These are phyloP conservation scores for Casuarina cunninghamiana DNA, from an alignment of 306 rosid species.

Conservation along the genomic window DNA sequence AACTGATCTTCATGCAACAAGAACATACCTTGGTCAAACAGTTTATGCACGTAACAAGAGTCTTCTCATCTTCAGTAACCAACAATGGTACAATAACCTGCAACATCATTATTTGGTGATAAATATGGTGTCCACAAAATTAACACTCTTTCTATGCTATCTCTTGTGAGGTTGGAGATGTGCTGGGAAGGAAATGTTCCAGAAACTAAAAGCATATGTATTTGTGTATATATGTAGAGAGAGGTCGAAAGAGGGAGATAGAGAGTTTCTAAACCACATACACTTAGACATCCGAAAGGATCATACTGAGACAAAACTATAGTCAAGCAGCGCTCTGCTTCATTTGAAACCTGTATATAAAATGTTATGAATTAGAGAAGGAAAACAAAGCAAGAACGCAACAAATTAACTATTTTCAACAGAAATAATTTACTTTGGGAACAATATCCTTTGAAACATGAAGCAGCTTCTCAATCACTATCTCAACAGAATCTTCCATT, in stretches of 20 bases:
- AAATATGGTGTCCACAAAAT: constrained; percentile 19
- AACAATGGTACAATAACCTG: constrained; percentile 91
- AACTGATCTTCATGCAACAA: background rate
- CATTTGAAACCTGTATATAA: constrained; percentile 73
- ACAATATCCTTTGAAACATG: constrained; percentile 71
- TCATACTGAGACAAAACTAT: constrained; percentile 74
- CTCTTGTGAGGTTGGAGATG: background rate
- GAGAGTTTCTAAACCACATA: constrained; percentile 36
- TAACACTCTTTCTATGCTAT: background rate
- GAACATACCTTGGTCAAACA: constrained; percentile 83
- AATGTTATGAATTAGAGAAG: constrained; percentile 22
- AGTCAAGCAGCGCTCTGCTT: constrained; percentile 93
- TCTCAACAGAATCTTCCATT: constrained; percentile 92
- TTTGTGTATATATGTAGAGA: background rate
- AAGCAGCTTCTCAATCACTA: constrained; percentile 92
- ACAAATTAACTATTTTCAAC: constrained; percentile 17
- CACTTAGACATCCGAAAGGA: constrained; percentile 96
- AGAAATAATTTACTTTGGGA: constrained; percentile 62
- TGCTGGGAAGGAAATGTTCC: background rate
- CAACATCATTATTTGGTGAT: constrained; percentile 27
- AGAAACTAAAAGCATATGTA: too few species aligned
- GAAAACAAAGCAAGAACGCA: constrained; percentile 15
- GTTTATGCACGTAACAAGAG: constrained; percentile 86
- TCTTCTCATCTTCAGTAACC: constrained; percentile 94
- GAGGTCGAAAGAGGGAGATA: background rate